phyloP scores from a whole-genome alignment of 2,329 filamentous ascomycete genomes.

The Curvularia spicifera region DNA sequence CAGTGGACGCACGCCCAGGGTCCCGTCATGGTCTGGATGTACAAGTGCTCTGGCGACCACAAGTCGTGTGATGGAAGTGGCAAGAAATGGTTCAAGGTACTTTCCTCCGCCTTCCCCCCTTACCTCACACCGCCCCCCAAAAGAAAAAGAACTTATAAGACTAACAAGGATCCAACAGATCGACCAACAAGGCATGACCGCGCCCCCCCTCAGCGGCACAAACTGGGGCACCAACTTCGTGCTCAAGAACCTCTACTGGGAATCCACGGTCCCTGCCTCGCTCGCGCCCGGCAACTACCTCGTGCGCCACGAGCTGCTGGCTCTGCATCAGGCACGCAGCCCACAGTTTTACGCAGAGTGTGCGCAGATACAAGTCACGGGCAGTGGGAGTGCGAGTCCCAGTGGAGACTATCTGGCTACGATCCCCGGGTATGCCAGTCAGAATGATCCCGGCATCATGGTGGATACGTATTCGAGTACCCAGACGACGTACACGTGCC shows the following conservation, averaged over 20 bases:
- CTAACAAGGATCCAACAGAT: slow-evolving; percentile 19
- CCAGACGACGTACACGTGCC: slow-evolving; percentile 56
- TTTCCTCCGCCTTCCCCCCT: not conserved
- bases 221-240: slow-evolving; percentile 60
- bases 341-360: slow-evolving; percentile 64
- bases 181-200: slow-evolving; percentile 61
- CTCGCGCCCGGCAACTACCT: slow-evolving; percentile 47
- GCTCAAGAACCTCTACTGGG: slow-evolving; percentile 59
- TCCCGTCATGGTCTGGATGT: slow-evolving; percentile 64
- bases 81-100: slow-evolving; percentile 63
- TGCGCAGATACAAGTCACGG: slow-evolving; percentile 62
- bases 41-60: slow-evolving; percentile 58
- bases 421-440: slow-evolving; percentile 53
- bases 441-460: slow-evolving; percentile 58
- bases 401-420: slow-evolving; percentile 52
- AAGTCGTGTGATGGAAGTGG: slow-evolving; percentile 59
- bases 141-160: not conserved
- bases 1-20: slow-evolving; percentile 67
- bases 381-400: slow-evolving; percentile 56
- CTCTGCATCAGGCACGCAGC: slow-evolving; percentile 61
- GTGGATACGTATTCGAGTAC: slow-evolving; percentile 59
- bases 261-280: slow-evolving; percentile 58
- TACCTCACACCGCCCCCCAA: too few relatives aligned
- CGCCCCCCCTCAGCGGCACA: slow-evolving; percentile 53
- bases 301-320: slow-evolving; percentile 63